Evolutionary conservation across 352 stramenopile genomes (phyloP).

Genomic region (Phytophthora fragariae): DNA sequence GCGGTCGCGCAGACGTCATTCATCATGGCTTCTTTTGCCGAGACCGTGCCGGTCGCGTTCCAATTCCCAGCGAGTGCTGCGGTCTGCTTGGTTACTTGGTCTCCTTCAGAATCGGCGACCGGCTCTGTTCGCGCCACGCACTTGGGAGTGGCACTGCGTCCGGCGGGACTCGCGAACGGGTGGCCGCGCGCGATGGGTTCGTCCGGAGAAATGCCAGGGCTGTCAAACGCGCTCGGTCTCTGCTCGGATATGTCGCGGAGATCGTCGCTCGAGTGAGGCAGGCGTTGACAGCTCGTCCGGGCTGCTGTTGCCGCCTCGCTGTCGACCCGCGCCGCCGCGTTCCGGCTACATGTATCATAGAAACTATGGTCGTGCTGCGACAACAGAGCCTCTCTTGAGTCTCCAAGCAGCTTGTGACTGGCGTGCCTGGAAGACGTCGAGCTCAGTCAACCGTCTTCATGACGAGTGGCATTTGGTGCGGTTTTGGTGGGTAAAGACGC

Average conservation of each 20-base stretch:
- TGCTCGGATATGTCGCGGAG: slow-evolving; percentile 15
- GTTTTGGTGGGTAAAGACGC: slow-evolving; percentile 25
- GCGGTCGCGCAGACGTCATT: slow-evolving; percentile 16
- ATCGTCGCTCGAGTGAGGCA: background rate
- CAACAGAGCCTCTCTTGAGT: background rate
- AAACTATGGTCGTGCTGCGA: slow-evolving; percentile 1
- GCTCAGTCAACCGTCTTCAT: slow-evolving; percentile 19
- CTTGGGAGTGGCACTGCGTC: slow-evolving; percentile 21
- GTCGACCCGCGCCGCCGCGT: background rate
- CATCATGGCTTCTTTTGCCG: slow-evolving; percentile 13
- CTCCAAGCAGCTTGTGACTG: slow-evolving; percentile 16
- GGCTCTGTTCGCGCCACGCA: slow-evolving; percentile 28
- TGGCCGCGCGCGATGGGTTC: slow-evolving; percentile 21
- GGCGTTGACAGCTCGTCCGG: slow-evolving; percentile 14
- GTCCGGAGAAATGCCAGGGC: slow-evolving; percentile 3
- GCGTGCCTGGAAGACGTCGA: slow-evolving; percentile 15
- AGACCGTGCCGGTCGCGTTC: slow-evolving; percentile 4
- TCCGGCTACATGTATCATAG: slow-evolving; percentile 3
- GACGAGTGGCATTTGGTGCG: slow-evolving; percentile 12
- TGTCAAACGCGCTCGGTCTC: slow-evolving; percentile 12
- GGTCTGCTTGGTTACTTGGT: slow-evolving; percentile 23
- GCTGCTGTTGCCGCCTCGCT: slow-evolving; percentile 5
- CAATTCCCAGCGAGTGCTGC: slow-evolving; percentile 5
- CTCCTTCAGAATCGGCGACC: slow-evolving; percentile 34
- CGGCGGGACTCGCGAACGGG: slow-evolving; percentile 7